Conservation (phyloP, 768 basidiomycete species). For the Kondoa malvinella region DNA sequence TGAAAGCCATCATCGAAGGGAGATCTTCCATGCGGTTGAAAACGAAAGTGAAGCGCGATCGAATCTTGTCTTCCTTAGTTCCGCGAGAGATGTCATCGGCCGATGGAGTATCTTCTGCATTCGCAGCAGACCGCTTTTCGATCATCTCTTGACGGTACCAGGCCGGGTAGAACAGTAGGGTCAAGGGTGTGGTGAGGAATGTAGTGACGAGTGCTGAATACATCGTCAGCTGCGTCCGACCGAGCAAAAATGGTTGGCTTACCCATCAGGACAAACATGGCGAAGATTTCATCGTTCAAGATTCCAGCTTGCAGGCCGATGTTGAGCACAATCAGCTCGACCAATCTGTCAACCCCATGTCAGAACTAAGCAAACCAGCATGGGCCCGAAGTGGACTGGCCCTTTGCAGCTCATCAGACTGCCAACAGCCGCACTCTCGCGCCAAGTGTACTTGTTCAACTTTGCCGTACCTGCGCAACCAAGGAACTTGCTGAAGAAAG, state of each 20-base stretch:
- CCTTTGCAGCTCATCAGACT: slow-evolving; percentile 82
- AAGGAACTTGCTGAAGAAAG: slow-evolving; percentile 63
- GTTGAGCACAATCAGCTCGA: slow-evolving; percentile 83
- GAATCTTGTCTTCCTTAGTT: slow-evolving; percentile 28
- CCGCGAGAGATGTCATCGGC: slow-evolving; percentile 13
- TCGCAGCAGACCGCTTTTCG: neutral
- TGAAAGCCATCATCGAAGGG: slow-evolving; percentile 72
- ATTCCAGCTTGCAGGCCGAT: slow-evolving; percentile 67
- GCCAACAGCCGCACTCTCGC: slow-evolving; percentile 71
- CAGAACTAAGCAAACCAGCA: neutral
- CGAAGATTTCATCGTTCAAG: slow-evolving; percentile 51
- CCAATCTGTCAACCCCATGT: slow-evolving; percentile 36
- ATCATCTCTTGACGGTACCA: slow-evolving; percentile 36
- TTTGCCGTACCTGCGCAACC: slow-evolving; percentile 49
- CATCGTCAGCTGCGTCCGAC: neutral
- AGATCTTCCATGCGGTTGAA: slow-evolving; percentile 80
- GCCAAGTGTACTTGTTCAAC: slow-evolving; percentile 46
- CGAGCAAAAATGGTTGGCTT: neutral
- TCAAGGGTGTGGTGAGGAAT: slow-evolving; percentile 46
- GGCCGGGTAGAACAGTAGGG: slow-evolving; percentile 56
- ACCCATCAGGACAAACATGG: slow-evolving; percentile 63
- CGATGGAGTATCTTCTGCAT: slow-evolving; percentile 5
- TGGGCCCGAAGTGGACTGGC: slow-evolving; percentile 33
- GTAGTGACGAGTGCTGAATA: neutral
- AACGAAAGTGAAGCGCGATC: slow-evolving; percentile 59